A percentile compares a stretch with the other conserved stretches of the same genome.
Evolutionary conservation across 192 early-diverging fungal species (phyloP).

Genomic region (Geranomyces michiganensis): DNA sequence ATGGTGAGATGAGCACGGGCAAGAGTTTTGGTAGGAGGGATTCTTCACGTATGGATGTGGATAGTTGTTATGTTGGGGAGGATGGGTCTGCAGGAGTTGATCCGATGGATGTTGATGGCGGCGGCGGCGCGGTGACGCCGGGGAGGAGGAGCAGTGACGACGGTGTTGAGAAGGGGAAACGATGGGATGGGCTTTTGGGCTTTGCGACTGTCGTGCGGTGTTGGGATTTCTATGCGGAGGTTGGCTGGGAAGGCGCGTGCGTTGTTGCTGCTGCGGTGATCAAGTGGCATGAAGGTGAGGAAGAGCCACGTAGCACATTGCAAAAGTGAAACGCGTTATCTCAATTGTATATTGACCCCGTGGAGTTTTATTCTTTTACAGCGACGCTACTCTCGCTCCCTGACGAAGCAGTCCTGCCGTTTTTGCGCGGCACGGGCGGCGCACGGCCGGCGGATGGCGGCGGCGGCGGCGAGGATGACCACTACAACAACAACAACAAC

Average conservation of each 20-base stretch:
- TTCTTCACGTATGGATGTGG: too few species aligned
- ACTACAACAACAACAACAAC: background rate
- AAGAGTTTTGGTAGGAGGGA: background rate
- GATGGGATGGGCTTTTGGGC: constrained; percentile 27
- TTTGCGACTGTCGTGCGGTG: constrained; percentile 12
- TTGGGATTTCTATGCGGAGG: constrained; percentile 19
- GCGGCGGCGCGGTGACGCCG: background rate
- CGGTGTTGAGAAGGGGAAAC: constrained; percentile 8
- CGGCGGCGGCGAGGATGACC: background rate
- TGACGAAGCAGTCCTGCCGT: background rate
- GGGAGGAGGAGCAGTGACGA: background rate
- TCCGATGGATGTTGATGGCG: background rate
- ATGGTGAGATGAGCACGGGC: background rate
- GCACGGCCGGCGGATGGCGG: background rate
- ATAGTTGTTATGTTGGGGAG: background rate
- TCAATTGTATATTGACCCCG: background rate
- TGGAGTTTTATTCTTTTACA: constrained; percentile 8
- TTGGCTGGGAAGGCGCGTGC: constrained; percentile 4
- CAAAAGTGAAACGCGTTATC: too few species aligned
- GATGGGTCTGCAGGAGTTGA: background rate
- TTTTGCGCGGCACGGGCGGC: background rate
- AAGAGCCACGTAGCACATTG: too few species aligned
- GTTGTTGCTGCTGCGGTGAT: constrained; percentile 12
- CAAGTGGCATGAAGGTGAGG: constrained; percentile 22
- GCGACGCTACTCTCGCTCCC: constrained; percentile 12